Conservation (phyloP, 75 land plant genomes). For the Cunninghamia lanceolata region DNA sequence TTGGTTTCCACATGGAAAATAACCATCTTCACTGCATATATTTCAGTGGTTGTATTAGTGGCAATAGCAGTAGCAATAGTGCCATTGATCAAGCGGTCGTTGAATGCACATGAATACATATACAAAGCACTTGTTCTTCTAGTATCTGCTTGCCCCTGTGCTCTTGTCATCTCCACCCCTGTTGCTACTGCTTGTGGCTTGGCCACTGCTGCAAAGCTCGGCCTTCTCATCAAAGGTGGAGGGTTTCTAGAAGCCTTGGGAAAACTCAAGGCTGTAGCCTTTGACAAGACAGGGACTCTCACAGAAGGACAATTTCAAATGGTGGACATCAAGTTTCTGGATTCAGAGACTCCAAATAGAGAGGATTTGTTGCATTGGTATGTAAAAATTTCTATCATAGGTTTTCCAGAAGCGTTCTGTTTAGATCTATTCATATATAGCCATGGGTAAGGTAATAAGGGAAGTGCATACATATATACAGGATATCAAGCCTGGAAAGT, state of each 20-base stretch:
- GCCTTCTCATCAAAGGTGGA: conserved; percentile 83
- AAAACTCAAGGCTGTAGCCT: conserved; percentile 60
- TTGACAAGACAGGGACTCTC: conserved; percentile 93
- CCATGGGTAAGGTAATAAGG: conserved; percentile 32
- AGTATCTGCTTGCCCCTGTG: conserved; percentile 93
- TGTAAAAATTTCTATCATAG: neutral
- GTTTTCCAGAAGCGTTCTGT: neutral
- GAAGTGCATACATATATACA: neutral
- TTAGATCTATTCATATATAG: neutral
- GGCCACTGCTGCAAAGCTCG: conserved; percentile 65
- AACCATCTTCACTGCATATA: neutral
- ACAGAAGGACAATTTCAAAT: conserved; percentile 78
- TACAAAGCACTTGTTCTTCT: conserved; percentile 73
- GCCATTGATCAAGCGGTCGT: conserved; percentile 36
- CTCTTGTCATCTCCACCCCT: conserved; percentile 88
- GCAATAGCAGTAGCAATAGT: conserved; percentile 51
- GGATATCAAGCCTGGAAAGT: conserved; percentile 67
- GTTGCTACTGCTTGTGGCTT: conserved; percentile 82
- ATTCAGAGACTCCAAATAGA: neutral
- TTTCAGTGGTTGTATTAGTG: conserved; percentile 53
- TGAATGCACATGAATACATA: conserved; percentile 57
- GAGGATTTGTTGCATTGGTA: conserved; percentile 74
- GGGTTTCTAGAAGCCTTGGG: conserved; percentile 71
- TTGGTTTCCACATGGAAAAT: neutral
- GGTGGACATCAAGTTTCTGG: conserved; percentile 30